Evolutionary conservation across 2,329 filamentous ascomycete genomes (phyloP).

Genomic region (Fusarium pseudonygamai): DNA sequence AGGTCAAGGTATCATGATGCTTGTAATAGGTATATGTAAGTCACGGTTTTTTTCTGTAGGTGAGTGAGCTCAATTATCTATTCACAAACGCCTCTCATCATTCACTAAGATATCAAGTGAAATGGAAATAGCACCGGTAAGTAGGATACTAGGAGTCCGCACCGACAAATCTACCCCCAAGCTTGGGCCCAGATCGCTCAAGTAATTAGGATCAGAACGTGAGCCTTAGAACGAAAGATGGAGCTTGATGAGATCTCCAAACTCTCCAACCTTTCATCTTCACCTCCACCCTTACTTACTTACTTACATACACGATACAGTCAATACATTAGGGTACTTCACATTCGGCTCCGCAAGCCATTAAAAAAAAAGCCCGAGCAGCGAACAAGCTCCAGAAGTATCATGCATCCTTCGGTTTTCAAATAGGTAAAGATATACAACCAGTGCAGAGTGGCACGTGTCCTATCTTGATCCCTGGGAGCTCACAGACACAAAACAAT

Average conservation of each 20-base stretch:
- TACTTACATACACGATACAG: not conserved
- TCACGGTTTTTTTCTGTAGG: not conserved
- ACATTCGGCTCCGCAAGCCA: slow-evolving; percentile 1
- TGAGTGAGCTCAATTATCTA: slow-evolving; percentile 8
- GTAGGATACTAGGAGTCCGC: slow-evolving; percentile 7
- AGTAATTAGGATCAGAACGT: slow-evolving; percentile 1
- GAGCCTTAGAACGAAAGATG: slow-evolving; percentile 10
- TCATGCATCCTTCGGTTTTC: slow-evolving; percentile 11
- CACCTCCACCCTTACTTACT: slow-evolving; percentile 22
- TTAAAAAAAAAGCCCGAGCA: not conserved
- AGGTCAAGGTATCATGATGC: slow-evolving; percentile 9
- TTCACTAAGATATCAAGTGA: slow-evolving; percentile 1
- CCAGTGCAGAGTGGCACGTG: slow-evolving; percentile 42
- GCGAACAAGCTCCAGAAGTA: not conserved
- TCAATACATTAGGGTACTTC: not conserved
- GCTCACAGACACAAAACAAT: slow-evolving; percentile 11
- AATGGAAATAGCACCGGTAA: not conserved
- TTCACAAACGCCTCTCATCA: not conserved
- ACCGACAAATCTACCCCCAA: slow-evolving; percentile 24
- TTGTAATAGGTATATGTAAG: slow-evolving; percentile 26
- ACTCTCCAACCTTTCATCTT: slow-evolving; percentile 32
- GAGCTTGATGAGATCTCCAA: slow-evolving; percentile 26
- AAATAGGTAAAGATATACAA: slow-evolving; percentile 20
- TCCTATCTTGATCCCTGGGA: slow-evolving; percentile 25
- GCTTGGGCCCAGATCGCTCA: not conserved